Conservation (phyloP, 2,329 filamentous ascomycete species). For the Chaetomiaceae sp. region DNA sequence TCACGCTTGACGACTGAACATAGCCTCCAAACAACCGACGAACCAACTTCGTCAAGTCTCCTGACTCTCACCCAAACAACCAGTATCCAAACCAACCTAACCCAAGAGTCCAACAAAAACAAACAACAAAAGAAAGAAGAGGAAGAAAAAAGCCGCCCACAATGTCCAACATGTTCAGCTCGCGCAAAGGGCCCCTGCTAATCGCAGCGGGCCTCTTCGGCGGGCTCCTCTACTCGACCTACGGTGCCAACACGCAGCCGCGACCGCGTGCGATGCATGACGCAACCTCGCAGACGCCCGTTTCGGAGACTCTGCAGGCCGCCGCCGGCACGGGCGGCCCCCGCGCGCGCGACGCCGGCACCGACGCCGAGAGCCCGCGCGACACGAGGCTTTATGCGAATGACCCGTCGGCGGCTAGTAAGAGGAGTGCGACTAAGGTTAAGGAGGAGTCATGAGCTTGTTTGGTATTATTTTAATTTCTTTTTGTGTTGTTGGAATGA, state of each 20-base stretch:
- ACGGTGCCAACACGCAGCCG: conserved; percentile 22
- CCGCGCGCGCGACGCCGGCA: conserved; percentile 3
- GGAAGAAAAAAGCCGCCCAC: neutral
- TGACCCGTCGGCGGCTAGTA: conserved; percentile 11
- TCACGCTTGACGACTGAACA: no score
- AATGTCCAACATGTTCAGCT: conserved; percentile 18
- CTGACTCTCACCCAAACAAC: no score
- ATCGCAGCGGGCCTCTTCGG: conserved; percentile 13
- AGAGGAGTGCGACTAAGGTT: conserved; percentile 8
- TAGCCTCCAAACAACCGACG: no score
- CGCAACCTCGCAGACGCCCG: neutral
- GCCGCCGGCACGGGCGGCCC: conserved; percentile 16
- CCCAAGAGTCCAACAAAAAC: neutral
- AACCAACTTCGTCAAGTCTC: no score
- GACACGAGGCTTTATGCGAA: conserved; percentile 10
- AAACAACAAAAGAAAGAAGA: neutral
- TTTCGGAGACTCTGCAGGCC: conserved; percentile 20
- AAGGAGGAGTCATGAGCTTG: neutral
- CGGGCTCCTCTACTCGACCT: conserved; percentile 19
- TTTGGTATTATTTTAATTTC: no score
- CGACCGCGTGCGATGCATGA: conserved; percentile 5
- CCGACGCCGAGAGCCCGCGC: neutral
- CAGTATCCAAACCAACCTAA: neutral
- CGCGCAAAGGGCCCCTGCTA: conserved; percentile 17
- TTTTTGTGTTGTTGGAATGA: no score